Evolutionary conservation across 1,284 basidiomycete species (phyloP).

Genomic region (Ustilago trichophora): DNA sequence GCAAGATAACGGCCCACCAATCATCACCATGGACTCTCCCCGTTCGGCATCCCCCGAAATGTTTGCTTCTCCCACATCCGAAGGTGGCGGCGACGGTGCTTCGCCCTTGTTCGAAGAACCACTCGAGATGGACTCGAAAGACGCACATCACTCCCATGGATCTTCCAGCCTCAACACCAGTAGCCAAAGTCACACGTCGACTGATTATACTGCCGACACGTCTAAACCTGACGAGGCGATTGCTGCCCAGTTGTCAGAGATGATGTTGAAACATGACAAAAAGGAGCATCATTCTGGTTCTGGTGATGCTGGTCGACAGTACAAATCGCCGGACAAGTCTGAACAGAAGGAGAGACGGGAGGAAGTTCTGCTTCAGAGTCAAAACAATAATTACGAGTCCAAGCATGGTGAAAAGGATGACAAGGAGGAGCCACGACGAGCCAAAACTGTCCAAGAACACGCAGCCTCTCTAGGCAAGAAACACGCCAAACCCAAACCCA

Average conservation of each 20-base stretch:
- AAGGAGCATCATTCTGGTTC: neutral
- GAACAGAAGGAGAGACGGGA: neutral
- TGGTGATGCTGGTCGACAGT: neutral
- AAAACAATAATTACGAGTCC: neutral
- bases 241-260: conserved; percentile 3
- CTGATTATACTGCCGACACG: conserved; percentile 8
- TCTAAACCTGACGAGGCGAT: conserved; percentile 16
- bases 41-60: conserved; percentile 15
- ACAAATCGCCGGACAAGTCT: neutral
- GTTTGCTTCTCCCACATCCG: conserved; percentile 17
- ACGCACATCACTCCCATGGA: neutral
- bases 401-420: too few relatives aligned
- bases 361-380: neutral
- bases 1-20: neutral
- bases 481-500: conserved; percentile 13
- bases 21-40: conserved; percentile 30
- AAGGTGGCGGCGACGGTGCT: too few relatives aligned
- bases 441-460: conserved; percentile 14
- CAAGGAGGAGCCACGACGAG: neutral
- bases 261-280: conserved; percentile 19
- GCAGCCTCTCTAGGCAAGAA: conserved; percentile 12
- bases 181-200: conserved; percentile 1
- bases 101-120: too few relatives aligned
- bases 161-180: conserved; percentile 9
- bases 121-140: too few relatives aligned